Percentiles rank a stretch among this genome's conserved stretches.
These are phyloP conservation scores for Xylaria arbuscula DNA, from an alignment of 2,329 filamentous ascomycete genomes.

Conservation along the genomic window DNA sequence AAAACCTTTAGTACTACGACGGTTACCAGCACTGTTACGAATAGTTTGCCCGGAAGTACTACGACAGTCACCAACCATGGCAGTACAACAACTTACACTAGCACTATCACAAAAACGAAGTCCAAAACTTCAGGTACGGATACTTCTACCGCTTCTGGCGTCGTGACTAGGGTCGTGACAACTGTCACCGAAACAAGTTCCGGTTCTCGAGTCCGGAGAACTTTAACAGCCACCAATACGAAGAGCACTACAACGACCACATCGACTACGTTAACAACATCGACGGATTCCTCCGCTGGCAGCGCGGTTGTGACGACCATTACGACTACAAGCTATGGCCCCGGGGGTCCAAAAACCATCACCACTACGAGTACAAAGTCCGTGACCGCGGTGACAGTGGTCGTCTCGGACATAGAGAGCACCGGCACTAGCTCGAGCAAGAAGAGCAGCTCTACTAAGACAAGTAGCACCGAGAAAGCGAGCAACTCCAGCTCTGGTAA, in stretches of 20 bases:
- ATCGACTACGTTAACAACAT: not conserved
- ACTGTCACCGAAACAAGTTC: slow-evolving; percentile 2
- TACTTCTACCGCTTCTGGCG: not conserved
- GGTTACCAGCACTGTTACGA: not conserved
- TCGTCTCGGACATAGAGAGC: not conserved
- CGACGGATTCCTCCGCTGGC: not conserved
- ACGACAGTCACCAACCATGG: too few species aligned
- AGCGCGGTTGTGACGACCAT: slow-evolving; percentile 21
- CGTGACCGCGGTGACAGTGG: not conserved
- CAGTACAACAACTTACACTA: not conserved
- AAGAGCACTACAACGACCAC: not conserved
- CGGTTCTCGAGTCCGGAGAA: not conserved
- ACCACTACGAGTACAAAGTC: slow-evolving; percentile 27
- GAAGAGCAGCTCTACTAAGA: not conserved
- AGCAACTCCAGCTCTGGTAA: not conserved
- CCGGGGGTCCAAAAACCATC: slow-evolving; percentile 2
- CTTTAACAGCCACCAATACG: slow-evolving; percentile 9
- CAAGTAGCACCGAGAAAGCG: not conserved
- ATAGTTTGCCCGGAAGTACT: too few species aligned
- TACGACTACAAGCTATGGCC: slow-evolving; percentile 19
- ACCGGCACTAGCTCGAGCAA: not conserved
- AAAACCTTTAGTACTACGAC: not conserved
- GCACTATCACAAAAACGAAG: slow-evolving; percentile 5
- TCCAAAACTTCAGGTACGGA: not conserved
- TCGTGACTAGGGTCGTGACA: not conserved